phyloP scores from a whole-genome alignment of 2,329 filamentous ascomycete species.

The Colletotrichum shisoi region DNA sequence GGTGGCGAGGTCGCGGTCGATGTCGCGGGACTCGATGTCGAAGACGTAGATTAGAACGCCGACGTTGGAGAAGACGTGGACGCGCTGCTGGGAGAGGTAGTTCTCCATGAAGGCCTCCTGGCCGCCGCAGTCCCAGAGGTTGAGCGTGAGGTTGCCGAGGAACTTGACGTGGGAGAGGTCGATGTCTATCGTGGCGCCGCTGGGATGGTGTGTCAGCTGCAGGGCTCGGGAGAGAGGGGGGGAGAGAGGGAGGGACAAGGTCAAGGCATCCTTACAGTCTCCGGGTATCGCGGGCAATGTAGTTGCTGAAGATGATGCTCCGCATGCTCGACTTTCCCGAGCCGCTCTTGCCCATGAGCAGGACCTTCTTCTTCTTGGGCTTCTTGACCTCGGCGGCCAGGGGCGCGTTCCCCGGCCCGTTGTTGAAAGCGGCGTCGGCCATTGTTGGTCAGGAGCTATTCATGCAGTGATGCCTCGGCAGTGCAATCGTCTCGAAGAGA shows the following conservation, averaged over 20 bases:
- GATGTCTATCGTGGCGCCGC: conserved; percentile 95
- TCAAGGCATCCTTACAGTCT: conserved; percentile 64
- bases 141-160: conserved; percentile 94
- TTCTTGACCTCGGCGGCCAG: conserved; percentile 65
- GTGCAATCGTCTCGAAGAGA: background rate
- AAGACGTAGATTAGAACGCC: conserved; percentile 99
- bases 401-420: conserved; percentile 18
- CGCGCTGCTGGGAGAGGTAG: conserved; percentile 92
- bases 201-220: conserved; percentile 42
- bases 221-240: background rate
- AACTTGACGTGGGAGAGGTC: conserved; percentile 99
- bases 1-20: conserved; percentile 89
- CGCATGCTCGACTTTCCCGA: conserved; percentile 99
- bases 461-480: background rate
- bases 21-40: conserved; percentile 95
- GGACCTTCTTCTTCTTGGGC: conserved; percentile 84
- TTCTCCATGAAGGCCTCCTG: conserved; percentile 99
- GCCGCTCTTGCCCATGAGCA: conserved; percentile 93
- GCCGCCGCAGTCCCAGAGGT: conserved; percentile 98
- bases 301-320: conserved; percentile 98
- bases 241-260: background rate
- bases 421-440: conserved; percentile 20
- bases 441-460: background rate
- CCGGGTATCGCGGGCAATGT: conserved; percentile 94
- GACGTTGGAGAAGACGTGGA: conserved; percentile 95